phyloP scores from a whole-genome alignment of 2,329 filamentous ascomycete species.

The Apiospora kogelbergensis region DNA sequence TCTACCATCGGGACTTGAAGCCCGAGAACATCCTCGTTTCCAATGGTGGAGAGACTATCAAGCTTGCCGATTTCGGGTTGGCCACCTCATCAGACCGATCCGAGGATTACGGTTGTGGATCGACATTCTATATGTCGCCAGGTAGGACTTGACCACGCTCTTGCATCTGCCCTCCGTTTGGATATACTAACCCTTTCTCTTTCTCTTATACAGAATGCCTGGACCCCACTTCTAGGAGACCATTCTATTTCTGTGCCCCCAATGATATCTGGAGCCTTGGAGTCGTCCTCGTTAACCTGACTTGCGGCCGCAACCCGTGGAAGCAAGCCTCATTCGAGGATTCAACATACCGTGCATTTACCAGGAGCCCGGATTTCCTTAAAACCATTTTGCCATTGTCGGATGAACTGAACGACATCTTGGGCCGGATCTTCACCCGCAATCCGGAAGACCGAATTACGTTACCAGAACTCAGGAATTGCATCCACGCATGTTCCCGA shows the following conservation, averaged over 20 bases:
- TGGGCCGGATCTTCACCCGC: conserved; percentile 84
- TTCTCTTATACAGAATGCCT: conserved; percentile 70
- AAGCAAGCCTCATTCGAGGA: conserved; percentile 93
- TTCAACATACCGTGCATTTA: conserved; percentile 89
- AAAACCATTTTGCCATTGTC: conserved; percentile 91
- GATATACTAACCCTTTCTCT: conserved; percentile 22
- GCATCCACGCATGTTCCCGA: conserved; percentile 73
- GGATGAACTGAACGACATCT: conserved; percentile 82
- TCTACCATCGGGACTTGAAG: conserved; percentile 97
- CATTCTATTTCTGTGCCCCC: conserved; percentile 85
- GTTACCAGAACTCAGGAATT: conserved; percentile 73
- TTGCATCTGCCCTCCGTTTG: conserved; percentile 15
- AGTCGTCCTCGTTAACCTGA: conserved; percentile 95
- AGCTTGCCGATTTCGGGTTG: conserved; percentile 95
- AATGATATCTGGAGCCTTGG: conserved; percentile 99
- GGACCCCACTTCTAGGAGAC: conserved; percentile 70
- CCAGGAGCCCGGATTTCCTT: conserved; percentile 82
- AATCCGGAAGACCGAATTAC: conserved; percentile 82
- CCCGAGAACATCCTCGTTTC: conserved; percentile 96
- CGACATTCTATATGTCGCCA: conserved; percentile 99
- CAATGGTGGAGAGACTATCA: conserved; percentile 84
- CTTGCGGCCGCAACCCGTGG: conserved; percentile 98
- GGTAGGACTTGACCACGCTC: conserved; percentile 58
- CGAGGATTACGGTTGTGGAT: conserved; percentile 95
- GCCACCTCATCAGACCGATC: conserved; percentile 82